Base-by-base conservation (phyloP, 345 rosid species). In the Theobroma cacao region DNA sequence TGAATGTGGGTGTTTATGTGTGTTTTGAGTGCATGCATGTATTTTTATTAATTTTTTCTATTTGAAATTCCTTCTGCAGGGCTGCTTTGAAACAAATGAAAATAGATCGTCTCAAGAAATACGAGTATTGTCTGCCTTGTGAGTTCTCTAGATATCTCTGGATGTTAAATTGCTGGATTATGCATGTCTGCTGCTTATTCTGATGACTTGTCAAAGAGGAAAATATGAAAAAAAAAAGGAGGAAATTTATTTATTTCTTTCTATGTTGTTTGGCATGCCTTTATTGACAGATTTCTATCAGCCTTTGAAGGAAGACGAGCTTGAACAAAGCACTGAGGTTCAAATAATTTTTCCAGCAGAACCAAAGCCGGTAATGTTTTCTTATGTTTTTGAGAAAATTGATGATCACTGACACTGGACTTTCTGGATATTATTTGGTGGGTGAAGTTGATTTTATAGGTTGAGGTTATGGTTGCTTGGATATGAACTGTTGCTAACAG, bases 51-150 rank as follows among this genome's bases (percentile, higher is more conserved):
- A 52, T 17, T 0, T 38, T 64, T 36, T 66, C 55, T 65, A 62
- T 59, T 66, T 85, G 69, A 73, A 17, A 38, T 75, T 76, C 47
- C 75, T 73, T 83, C 31, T 87, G 89, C 88, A 97, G 99, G 87
- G 77, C 91, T 82, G 97, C 99, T 88, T 83, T 97, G 83, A 93
- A 88, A 82, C 97, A 87, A 77, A 77, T 97, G 90, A 97, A 97
- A 88, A 84, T 89, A 83, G 99, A 94, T 9, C 94, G 87, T 2
- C 59, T 96, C 77, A 96, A 96, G 89, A 90, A 91, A 87, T 96
- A 86, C 33, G 98, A 94, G 82, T 96, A 96, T 78, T 92, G 98
- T 88, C 80, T 96, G 75, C 99, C 99, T 76, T 94, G 99, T 96
- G 81, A 94, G 98, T 92, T 80, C 78, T n/a, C 47, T 82, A 31